Evolutionary conservation across 495 filamentous ascomycete genomes (phyloP).

Genomic region (Talaromyces adpressus): DNA sequence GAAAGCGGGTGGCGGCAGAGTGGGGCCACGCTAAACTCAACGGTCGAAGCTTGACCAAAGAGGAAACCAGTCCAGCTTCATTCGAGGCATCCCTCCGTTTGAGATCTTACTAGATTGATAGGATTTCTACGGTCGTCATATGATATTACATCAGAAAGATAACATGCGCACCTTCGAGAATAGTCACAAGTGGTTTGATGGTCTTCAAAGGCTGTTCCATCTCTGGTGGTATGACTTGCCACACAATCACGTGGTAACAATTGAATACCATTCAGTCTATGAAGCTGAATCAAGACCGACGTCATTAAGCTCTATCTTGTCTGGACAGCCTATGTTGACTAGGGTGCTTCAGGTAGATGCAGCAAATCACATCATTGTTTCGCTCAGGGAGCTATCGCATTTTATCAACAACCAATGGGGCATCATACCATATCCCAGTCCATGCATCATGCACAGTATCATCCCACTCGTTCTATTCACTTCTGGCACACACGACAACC

Average conservation of each 20-base stretch:
- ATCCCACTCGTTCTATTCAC: background rate
- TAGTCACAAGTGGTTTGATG: background rate
- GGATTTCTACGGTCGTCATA: background rate
- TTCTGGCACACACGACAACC: background rate
- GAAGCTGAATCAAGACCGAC: background rate
- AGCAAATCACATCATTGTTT: background rate
- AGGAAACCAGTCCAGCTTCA: background rate
- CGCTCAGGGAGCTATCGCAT: background rate
- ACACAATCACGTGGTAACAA: background rate
- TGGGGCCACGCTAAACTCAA: background rate
- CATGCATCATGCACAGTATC: background rate
- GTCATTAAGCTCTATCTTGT: background rate
- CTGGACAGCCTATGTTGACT: background rate
- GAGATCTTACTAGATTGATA: background rate
- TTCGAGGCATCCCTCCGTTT: background rate
- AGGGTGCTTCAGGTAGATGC: background rate
- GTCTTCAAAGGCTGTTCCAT: background rate
- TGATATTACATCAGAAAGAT: background rate
- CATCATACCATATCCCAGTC: background rate
- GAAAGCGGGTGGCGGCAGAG: constrained; percentile 17
- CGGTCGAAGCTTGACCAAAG: background rate
- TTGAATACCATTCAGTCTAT: background rate
- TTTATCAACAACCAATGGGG: background rate
- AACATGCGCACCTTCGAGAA: background rate
- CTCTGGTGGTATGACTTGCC: background rate